These are phyloP conservation scores for Pseudisothecium myosuroides DNA, from an alignment of 225 moss, liverwort and hornwort genomes.

Conservation along the genomic window DNA sequence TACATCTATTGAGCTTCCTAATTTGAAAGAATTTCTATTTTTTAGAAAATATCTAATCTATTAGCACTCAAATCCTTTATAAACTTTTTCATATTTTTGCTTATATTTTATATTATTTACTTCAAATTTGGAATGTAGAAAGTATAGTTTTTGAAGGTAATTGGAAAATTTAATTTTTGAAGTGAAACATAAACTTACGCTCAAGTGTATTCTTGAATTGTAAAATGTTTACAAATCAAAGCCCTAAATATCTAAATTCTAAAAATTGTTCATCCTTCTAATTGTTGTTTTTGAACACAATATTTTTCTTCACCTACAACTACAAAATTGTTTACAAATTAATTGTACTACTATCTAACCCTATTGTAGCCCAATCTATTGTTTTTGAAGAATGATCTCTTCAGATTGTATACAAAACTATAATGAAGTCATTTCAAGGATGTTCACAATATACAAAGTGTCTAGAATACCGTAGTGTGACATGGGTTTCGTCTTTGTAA, in stretches of 20 bases:
- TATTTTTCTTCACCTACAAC: not conserved
- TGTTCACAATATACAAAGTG: not conserved
- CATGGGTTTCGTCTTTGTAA: too few species aligned
- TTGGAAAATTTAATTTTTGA: not conserved
- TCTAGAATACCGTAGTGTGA: rapidly evolving
- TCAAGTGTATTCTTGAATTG: rapidly evolving
- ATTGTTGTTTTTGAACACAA: rapidly evolving
- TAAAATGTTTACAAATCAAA: not conserved
- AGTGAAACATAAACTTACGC: rapidly evolving
- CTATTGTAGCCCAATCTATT: not conserved
- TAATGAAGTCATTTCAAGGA: not conserved
- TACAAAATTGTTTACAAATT: not conserved
- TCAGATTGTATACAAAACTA: not conserved
- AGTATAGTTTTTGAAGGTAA: too few species aligned
- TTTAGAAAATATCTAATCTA: not conserved
- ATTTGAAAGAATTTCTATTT: not conserved
- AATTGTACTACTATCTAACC: not conserved
- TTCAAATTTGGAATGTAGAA: too few species aligned
- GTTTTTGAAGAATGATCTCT: not conserved
- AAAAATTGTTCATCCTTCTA: too few species aligned
- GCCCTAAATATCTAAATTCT: too few species aligned
- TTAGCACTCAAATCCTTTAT: rapidly evolving
- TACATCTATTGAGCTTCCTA: too few species aligned
- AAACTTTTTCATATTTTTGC: not conserved
- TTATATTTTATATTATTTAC: too few species aligned